Conservation (phyloP, 495 filamentous ascomycete species). For the Geoglossum glabrum region DNA sequence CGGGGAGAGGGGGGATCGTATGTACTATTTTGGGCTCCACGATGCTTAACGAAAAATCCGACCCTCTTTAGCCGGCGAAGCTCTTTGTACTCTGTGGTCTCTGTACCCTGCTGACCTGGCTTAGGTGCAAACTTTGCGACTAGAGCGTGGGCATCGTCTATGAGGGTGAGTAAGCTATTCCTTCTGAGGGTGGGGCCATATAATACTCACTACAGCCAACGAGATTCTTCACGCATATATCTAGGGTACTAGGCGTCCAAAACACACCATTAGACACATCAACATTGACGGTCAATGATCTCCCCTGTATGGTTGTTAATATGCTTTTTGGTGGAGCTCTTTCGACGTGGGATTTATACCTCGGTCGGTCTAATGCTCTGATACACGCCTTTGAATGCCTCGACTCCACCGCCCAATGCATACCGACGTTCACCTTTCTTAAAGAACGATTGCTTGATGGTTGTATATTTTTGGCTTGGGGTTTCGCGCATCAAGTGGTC, state of each 20-base stretch:
- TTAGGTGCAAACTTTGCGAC: constrained; percentile 6
- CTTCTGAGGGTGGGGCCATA: not conserved
- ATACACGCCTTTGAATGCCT: constrained; percentile 72
- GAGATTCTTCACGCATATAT: constrained; percentile 3
- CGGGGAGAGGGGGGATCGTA: not conserved
- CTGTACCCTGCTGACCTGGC: constrained; percentile 11
- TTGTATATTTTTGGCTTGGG: constrained; percentile 30
- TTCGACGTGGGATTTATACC: constrained; percentile 14
- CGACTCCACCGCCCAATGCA: constrained; percentile 35
- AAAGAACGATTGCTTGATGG: constrained; percentile 67
- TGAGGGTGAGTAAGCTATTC: not conserved
- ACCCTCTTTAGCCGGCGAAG: constrained; percentile 40
- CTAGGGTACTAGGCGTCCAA: constrained; percentile 28
- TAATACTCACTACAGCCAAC: constrained; percentile 2
- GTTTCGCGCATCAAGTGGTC: constrained; percentile 71
- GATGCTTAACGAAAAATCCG: constrained; percentile 44
- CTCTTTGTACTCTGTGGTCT: constrained; percentile 17
- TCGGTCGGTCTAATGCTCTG: constrained; percentile 51
- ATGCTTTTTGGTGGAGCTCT: not conserved
- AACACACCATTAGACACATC: constrained; percentile 68
- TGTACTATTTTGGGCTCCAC: constrained; percentile 21
- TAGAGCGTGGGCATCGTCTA: not conserved
- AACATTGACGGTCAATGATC: constrained; percentile 52
- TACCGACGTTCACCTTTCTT: constrained; percentile 18
- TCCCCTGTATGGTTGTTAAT: constrained; percentile 10